These are phyloP conservation scores for Dactylellina sp. DNA, from an alignment of 2,329 filamentous ascomycete species.

Conservation along the genomic window DNA sequence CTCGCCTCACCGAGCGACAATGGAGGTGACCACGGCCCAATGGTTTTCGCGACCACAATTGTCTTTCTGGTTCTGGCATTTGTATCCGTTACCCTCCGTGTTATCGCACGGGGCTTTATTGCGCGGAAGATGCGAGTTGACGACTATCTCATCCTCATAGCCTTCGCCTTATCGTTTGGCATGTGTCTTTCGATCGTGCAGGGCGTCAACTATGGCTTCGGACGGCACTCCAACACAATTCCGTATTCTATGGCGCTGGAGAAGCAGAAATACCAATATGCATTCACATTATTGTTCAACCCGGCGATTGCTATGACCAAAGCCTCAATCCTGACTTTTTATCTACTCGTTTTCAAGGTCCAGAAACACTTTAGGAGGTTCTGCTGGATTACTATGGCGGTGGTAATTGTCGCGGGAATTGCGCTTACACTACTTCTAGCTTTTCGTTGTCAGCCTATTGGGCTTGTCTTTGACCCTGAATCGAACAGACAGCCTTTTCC, in stretches of 20 bases:
- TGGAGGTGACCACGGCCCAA: conserved; percentile 45
- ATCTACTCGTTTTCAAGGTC: conserved; percentile 82
- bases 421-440: conserved; percentile 87
- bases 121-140: conserved; percentile 57
- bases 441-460: conserved; percentile 82
- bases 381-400: conserved; percentile 80
- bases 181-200: conserved; percentile 68
- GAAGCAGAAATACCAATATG: conserved; percentile 51
- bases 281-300: conserved; percentile 70
- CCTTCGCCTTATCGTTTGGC: conserved; percentile 63
- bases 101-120: conserved; percentile 59
- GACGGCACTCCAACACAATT: conserved; percentile 67
- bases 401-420: conserved; percentile 82
- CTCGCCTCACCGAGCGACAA: conserved; percentile 43
- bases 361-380: conserved; percentile 80
- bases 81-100: conserved; percentile 58
- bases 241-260: conserved; percentile 54
- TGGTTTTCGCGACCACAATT: conserved; percentile 58
- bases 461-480: conserved; percentile 72
- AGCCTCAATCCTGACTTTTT: conserved; percentile 91
- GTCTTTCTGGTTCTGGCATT: conserved; percentile 57
- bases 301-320: conserved; percentile 91
- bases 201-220: conserved; percentile 64
- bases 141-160: conserved; percentile 59
- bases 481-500: conserved; percentile 53